Percentiles rank a stretch among this genome's conserved stretches.
Conservation (phyloP, 2,329 filamentous ascomycete species). For the Colletotrichum spaethianum region DNA sequence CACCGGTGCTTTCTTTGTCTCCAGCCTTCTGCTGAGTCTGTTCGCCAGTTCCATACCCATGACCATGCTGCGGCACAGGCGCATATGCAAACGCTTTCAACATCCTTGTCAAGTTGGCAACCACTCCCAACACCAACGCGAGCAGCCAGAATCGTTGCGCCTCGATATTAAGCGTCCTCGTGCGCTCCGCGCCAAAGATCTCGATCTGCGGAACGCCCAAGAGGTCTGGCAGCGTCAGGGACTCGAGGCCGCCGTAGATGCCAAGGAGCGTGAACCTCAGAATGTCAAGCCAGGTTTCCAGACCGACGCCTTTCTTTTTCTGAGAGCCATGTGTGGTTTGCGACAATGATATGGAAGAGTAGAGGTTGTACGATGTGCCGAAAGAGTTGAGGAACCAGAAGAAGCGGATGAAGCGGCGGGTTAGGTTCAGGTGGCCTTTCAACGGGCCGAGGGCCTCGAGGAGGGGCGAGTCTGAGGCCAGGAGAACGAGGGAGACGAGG, state of each 20-base stretch:
- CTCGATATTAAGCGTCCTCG: slow-evolving; percentile 66
- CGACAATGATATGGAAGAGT: slow-evolving; percentile 45
- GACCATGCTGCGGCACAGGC: slow-evolving; percentile 51
- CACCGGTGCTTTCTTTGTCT: slow-evolving; percentile 29
- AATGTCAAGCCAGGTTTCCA: slow-evolving; percentile 66
- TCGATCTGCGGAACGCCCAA: slow-evolving; percentile 62
- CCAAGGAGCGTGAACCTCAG: slow-evolving; percentile 72
- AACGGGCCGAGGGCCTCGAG: slow-evolving; percentile 52
- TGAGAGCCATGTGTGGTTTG: slow-evolving; percentile 36
- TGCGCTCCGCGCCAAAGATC: slow-evolving; percentile 66
- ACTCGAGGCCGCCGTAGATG: slow-evolving; percentile 78
- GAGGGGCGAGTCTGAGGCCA: slow-evolving; percentile 35
- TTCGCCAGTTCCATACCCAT: slow-evolving; percentile 47
- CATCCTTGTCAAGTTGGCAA: slow-evolving; percentile 59
- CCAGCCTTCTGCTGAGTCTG: slow-evolving; percentile 18
- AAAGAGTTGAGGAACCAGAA: slow-evolving; percentile 78
- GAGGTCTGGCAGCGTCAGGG: slow-evolving; percentile 71
- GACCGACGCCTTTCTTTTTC: not conserved
- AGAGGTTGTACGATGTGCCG: slow-evolving; percentile 62
- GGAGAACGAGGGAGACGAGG: slow-evolving; percentile 52
- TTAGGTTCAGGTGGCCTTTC: slow-evolving; percentile 60
- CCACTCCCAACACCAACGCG: slow-evolving; percentile 66
- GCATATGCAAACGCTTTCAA: slow-evolving; percentile 53
- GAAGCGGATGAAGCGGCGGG: slow-evolving; percentile 75
- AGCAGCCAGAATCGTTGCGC: slow-evolving; percentile 81